Evolutionary conservation across 176 grass and related monocot species (phyloP).

Genomic region (Rhipidocladum racemiflorum): DNA sequence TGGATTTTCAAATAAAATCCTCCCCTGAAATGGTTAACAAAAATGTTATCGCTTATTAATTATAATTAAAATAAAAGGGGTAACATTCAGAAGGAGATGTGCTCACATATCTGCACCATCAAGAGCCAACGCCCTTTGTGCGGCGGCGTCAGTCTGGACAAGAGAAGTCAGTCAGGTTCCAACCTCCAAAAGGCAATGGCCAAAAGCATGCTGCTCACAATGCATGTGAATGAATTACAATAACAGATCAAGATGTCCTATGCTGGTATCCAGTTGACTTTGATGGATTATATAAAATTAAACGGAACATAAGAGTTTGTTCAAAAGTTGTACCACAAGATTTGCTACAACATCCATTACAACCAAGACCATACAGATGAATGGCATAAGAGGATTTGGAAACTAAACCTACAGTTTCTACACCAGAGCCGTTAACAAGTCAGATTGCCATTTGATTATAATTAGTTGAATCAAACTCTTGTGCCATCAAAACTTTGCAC

Average conservation of each 20-base stretch:
- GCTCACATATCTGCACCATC: conserved; percentile 96
- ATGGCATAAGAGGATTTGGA: neutral
- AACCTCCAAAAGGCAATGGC: neutral
- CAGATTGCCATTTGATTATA: neutral
- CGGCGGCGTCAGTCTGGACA: conserved; percentile 70
- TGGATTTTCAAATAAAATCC: conserved; percentile 94
- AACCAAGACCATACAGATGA: neutral
- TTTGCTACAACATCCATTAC: neutral
- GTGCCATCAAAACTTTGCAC: neutral
- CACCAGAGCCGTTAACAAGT: neutral
- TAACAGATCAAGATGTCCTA: conserved; percentile 2
- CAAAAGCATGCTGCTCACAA: neutral
- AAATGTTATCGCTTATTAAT: conserved; percentile 14
- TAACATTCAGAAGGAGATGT: neutral
- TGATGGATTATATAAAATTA: neutral
- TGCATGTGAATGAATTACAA: neutral
- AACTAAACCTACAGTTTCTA: neutral
- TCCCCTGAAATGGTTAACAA: conserved; percentile 53
- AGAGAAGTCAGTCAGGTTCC: conserved; percentile 14
- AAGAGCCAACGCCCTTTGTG: conserved; percentile 72
- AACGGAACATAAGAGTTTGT: neutral
- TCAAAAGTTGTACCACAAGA: neutral
- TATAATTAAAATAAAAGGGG: conserved; percentile 5
- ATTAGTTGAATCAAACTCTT: neutral
- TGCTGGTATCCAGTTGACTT: neutral